A percentile compares a stretch with the other conserved stretches of the same genome.
These are phyloP conservation scores for Tuber calosporum DNA, from an alignment of 495 filamentous ascomycete genomes.

Conservation along the genomic window DNA sequence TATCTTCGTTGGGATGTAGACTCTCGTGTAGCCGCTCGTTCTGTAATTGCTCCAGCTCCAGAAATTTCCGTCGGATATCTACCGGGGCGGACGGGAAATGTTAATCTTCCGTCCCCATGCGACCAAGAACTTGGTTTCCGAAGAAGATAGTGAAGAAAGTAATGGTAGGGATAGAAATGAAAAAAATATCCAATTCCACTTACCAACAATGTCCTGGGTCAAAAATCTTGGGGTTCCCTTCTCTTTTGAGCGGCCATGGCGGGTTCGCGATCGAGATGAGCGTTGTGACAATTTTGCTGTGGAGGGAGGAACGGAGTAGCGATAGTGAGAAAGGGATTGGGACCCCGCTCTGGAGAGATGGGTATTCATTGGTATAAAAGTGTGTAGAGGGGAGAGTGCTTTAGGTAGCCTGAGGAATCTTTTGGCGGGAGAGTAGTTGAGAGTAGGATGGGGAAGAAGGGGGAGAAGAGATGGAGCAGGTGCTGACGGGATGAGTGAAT, in stretches of 20 bases:
- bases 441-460: neutral
- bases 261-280: constrained; percentile 31
- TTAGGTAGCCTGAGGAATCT: neutral
- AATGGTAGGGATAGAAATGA: constrained; percentile 17
- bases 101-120: constrained; percentile 3
- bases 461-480: neutral
- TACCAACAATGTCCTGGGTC: constrained; percentile 28
- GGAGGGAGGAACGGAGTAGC: neutral
- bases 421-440: neutral
- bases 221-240: constrained; percentile 34
- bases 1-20: constrained; percentile 23
- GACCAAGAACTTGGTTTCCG: neutral
- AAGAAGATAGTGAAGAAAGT: neutral
- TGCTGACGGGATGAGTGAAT: neutral
- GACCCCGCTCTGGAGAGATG: constrained; percentile 28
- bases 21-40: constrained; percentile 35
- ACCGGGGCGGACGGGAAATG: constrained; percentile 9
- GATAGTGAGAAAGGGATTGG: constrained; percentile 15
- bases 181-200: constrained; percentile 16
- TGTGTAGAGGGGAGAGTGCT: neutral
- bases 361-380: constrained; percentile 34
- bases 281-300: constrained; percentile 27
- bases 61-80: constrained; percentile 39
- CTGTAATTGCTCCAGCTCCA: constrained; percentile 34
- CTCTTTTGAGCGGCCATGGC: constrained; percentile 30